Evolutionary conservation across 2,329 filamentous ascomycete species (phyloP), one percentile per base, ranked within the genome.

Genomic region (Magnaporthiopsis incrustans): DNA sequence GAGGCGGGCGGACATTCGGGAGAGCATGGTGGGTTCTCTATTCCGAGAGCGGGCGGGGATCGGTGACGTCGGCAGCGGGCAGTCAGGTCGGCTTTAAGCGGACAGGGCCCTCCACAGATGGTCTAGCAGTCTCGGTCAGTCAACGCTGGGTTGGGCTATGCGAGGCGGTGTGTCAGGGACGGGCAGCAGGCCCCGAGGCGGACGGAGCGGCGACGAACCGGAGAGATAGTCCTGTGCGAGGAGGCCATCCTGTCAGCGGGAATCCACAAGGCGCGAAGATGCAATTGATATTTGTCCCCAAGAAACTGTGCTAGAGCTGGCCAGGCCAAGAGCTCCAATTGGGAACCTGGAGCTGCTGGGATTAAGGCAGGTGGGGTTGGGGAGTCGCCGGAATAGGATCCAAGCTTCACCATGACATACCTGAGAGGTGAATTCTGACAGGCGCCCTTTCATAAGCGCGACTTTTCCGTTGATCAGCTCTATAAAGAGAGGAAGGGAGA

Each of bases 391-490:
- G n/a, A 53, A 53, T n/a, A n/a, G 44, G 18, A 53, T n/a, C 26
- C 26, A 61, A 53, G 60, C 5, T 12, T 25, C 38, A 22, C 26
- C 12, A 25, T 44, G n/a, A 64, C 82, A 67, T 88, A 91, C 89
- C 87, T 93, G 90, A 80, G 89, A 93, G 81, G 90, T 93, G 83
- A 92, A 93, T 78, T 89, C 85, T 78, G 90, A 91, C 80, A 85
- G 83, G 85, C 88, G 88, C 83, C 89, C 89, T 89, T 88, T 89
- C 89, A 92, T 92, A 89, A 88, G 88, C 83, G 87, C 89, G 82
- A 82, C 78, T 82, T 77, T 77, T 71, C 73, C 65, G 69, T 70
- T 69, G 70, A 69, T 69, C 73, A 74, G 72, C 68, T 75, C 33
- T 63, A 63, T 33, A 63, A 66, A 65, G 67, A 61, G 62, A 64